phyloP scores from a whole-genome alignment of 768 basidiomycete species.

The Basidioascus undulatus region DNA sequence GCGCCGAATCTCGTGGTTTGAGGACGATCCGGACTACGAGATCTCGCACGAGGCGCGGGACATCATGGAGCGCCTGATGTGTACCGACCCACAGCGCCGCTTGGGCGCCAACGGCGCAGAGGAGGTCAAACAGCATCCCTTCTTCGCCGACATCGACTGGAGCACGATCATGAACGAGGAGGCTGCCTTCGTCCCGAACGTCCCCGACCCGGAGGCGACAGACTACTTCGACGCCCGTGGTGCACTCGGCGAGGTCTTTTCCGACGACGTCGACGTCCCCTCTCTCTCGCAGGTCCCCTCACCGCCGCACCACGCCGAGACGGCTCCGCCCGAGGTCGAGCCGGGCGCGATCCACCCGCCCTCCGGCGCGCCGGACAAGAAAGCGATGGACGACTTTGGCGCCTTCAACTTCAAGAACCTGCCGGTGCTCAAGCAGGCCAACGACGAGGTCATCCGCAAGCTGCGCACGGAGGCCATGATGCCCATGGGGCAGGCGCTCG shows the following conservation, averaged over 20 bases:
- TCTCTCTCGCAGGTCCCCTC: constrained; percentile 12
- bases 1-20: constrained; percentile 82
- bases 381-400: constrained; percentile 63
- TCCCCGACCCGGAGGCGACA: constrained; percentile 91
- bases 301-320: constrained; percentile 4
- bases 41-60: constrained; percentile 56
- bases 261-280: constrained; percentile 54
- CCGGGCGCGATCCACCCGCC: constrained; percentile 11
- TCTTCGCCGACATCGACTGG: constrained; percentile 82
- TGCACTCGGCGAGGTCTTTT: constrained; percentile 69
- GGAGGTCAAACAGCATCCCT: constrained; percentile 79
- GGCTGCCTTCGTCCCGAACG: constrained; percentile 84
- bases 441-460: constrained; percentile 93
- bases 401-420: constrained; percentile 96
- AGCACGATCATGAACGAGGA: constrained; percentile 64
- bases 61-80: constrained; percentile 70
- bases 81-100: constrained; percentile 48
- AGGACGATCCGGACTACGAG: constrained; percentile 57
- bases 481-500: constrained; percentile 15
- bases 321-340: constrained; percentile 2
- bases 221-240: constrained; percentile 97
- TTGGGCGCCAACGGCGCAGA: constrained; percentile 68
- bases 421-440: constrained; percentile 84
- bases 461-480: constrained; percentile 72
- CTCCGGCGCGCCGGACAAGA: constrained; percentile 23